Evolutionary conservation across 805 yeast genomes (phyloP).

Genomic region (Candida succiphila): DNA sequence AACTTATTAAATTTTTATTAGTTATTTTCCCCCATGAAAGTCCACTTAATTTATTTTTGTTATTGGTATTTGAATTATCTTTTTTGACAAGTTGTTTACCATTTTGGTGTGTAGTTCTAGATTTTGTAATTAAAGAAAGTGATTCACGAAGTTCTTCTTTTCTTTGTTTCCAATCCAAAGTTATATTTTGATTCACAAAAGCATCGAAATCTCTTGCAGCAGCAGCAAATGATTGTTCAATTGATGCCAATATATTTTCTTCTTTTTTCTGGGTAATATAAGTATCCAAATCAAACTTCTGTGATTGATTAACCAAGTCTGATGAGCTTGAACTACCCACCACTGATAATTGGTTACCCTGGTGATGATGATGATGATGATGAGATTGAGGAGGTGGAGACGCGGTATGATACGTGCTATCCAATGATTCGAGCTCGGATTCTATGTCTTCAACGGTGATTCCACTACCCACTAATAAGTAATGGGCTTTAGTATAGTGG

Average conservation of each 20-base stretch:
- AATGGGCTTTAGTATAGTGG: slow-evolving; percentile 67
- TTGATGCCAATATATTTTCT: slow-evolving; percentile 71
- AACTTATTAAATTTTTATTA: slow-evolving; percentile 17
- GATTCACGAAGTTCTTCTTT: slow-evolving; percentile 65
- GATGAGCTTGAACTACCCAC: background rate
- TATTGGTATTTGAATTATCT: background rate
- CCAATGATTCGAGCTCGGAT: slow-evolving; percentile 37
- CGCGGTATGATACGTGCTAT: slow-evolving; percentile 5
- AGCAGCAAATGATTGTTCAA: slow-evolving; percentile 64
- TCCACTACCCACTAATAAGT: slow-evolving; percentile 83
- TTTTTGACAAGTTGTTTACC: slow-evolving; percentile 4
- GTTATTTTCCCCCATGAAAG: slow-evolving; percentile 19
- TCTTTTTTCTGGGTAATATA: slow-evolving; percentile 66
- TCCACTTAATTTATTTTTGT: slow-evolving; percentile 12
- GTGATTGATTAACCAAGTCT: background rate
- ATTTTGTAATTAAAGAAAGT: slow-evolving; percentile 45
- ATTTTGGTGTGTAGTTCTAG: slow-evolving; percentile 6
- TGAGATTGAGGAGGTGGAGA: background rate
- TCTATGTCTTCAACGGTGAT: slow-evolving; percentile 79
- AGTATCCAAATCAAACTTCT: slow-evolving; percentile 48
- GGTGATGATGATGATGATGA: background rate
- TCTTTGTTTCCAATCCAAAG: slow-evolving; percentile 77
- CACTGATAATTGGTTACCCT: background rate
- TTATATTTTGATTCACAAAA: slow-evolving; percentile 60
- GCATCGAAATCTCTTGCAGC: slow-evolving; percentile 80